Percentiles rank a stretch among this genome's conserved stretches.
Conservation (phyloP, 352 stramenopile genomes). For the Nothophytophthora sp. region DNA sequence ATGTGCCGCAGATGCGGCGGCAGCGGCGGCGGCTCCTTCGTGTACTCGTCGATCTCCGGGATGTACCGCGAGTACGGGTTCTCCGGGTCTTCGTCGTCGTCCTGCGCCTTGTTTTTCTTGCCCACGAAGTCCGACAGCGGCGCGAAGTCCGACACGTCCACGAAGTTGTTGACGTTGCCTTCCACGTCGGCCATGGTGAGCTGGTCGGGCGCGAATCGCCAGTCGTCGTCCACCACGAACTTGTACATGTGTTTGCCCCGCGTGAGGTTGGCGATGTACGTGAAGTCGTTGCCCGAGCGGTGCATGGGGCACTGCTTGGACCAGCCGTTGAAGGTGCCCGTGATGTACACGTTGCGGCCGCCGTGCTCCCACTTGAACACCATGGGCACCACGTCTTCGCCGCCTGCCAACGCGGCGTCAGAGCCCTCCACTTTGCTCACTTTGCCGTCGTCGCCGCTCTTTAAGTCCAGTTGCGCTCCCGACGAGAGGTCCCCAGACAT, state of each 20-base stretch:
- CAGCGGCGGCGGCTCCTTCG: conserved; percentile 98
- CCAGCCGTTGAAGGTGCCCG: conserved; percentile 99
- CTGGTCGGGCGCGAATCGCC: conserved; percentile 93
- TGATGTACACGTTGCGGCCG: conserved; percentile 97
- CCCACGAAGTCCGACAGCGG: conserved; percentile 74
- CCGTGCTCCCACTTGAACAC: conserved; percentile 99
- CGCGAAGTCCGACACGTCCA: conserved; percentile 99
- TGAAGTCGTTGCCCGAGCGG: conserved; percentile 99
- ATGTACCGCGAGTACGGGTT: conserved; percentile 96
- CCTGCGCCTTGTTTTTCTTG: conserved; percentile 36
- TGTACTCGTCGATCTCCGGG: conserved; percentile 99
- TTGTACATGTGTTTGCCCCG: conserved; percentile 99
- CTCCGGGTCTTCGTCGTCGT: conserved; percentile 80
- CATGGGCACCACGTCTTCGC: conserved; percentile 81
- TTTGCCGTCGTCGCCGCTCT: conserved; percentile 32
- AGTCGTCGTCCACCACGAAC: conserved; percentile 99
- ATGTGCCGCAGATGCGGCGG: conserved; percentile 99
- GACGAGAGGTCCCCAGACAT: conserved; percentile 24
- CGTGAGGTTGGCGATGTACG: conserved; percentile 99
- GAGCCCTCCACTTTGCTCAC: conserved; percentile 22
- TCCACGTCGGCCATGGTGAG: conserved; percentile 99
- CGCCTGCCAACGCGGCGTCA: conserved; percentile 9
- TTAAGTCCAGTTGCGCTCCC: conserved; percentile 22
- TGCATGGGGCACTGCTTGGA: conserved; percentile 99
- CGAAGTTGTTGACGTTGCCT: conserved; percentile 99